Percentiles rank a stretch among this genome's conserved stretches.
phyloP scores from a whole-genome alignment of 2,329 filamentous ascomycete species.

The Tolypocladium amazonense region DNA sequence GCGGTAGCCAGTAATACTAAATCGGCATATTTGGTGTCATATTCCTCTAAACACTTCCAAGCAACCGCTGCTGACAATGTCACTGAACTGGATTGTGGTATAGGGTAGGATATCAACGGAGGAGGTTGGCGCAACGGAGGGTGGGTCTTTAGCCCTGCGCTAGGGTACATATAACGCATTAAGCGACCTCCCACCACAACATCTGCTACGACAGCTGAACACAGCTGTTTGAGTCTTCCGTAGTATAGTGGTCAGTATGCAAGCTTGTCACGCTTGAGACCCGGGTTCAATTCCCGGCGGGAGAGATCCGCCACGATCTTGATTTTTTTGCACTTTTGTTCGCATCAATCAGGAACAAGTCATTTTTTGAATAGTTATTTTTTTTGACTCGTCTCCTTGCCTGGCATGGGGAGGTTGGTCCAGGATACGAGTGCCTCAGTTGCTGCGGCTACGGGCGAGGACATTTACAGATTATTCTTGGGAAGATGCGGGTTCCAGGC shows the following conservation, averaged over 20 bases:
- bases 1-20: no score
- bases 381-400: not conserved
- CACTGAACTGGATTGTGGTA: not conserved
- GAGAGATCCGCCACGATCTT: conserved; percentile 5
- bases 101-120: not conserved
- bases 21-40: no score
- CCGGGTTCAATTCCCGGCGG: conserved; percentile 13
- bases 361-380: no score
- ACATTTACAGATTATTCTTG: no score
- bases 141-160: not conserved
- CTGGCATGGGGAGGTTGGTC: not conserved
- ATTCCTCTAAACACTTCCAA: no score
- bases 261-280: conserved; percentile 13
- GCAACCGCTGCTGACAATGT: no score
- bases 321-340: conserved; percentile 1
- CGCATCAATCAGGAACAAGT: no score
- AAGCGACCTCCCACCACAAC: not conserved
- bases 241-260: conserved; percentile 22
- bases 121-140: no score
- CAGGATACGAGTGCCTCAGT: not conserved
- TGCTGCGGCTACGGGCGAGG: no score
- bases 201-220: conserved; percentile 7
- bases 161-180: not conserved
- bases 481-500: no score
- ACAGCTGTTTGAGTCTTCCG: conserved; percentile 13